Conservation (phyloP, 805 yeast species). For the Yarrowia alimentaria region DNA sequence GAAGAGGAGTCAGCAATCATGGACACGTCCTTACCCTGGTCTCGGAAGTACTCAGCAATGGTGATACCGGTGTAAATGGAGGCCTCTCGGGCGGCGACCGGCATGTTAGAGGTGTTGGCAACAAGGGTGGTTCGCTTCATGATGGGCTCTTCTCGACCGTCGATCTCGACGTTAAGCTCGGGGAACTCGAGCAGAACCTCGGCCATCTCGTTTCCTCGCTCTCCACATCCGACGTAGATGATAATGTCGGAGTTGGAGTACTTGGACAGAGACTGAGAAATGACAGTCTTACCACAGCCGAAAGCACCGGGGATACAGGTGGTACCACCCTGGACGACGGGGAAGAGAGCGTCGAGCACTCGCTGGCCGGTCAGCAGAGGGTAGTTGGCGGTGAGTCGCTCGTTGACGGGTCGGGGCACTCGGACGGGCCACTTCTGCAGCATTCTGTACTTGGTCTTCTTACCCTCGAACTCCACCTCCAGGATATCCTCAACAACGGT, state of each 20-base stretch:
- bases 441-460: constrained; percentile 78
- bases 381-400: constrained; percentile 86
- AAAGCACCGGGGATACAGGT: constrained; percentile 99
- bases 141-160: constrained; percentile 95
- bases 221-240: constrained; percentile 95
- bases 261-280: constrained; percentile 95
- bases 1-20: constrained; percentile 99
- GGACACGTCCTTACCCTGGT: constrained; percentile 97
- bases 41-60: constrained; percentile 98
- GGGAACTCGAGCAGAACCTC: constrained; percentile 99
- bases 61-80: constrained; percentile 99
- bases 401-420: constrained; percentile 98
- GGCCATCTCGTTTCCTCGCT: constrained; percentile 99
- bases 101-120: constrained; percentile 99
- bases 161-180: constrained; percentile 84
- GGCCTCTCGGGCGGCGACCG: constrained; percentile 99
- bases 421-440: constrained; percentile 99
- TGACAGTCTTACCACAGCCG: constrained; percentile 98
- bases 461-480: constrained; percentile 94
- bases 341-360: constrained; percentile 95
- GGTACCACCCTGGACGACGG: constrained; percentile 99
- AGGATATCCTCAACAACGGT: constrained; percentile 83
- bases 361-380: constrained; percentile 98
- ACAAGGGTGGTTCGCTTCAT: constrained; percentile 99
- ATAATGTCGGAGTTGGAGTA: constrained; percentile 96